Evolutionary conservation across 352 stramenopile species (phyloP), one percentile per base, ranked within the genome.

Genomic region (Globisporangium barbulae): DNA sequence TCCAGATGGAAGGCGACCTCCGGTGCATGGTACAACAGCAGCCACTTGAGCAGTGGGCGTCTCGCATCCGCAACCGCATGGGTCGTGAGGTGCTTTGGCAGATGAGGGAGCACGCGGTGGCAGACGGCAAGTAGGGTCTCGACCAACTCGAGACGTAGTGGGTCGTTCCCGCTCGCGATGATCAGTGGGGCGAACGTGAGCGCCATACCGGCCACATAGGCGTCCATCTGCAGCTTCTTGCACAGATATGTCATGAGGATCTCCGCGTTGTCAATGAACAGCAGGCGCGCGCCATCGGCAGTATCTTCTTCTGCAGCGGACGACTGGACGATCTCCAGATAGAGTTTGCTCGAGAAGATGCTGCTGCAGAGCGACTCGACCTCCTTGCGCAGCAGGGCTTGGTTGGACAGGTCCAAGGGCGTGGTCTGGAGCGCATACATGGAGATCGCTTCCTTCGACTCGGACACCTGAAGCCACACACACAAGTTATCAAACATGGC

Each of bases 261-360:
- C 69, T 94, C 86, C 25, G 83, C 79, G 45, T 72, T 85, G 64
- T 94, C 83, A 45, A 92, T 89, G 59, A 93, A 91, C 7, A 89
- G 68, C 53, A 94, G 62, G 5, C 81, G 80, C 12, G 78, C 67
- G 25, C 74, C 78, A 53, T 89, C 80, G 49, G 76, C 75, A 2
- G 55, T 75, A 28, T 87, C 69, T 7, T 71, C 72, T 13, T 74
- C 61, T 58, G 72, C 65, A 15, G 60, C 45, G 2, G 53, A 45
- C 5, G 61, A 55, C 7, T 65, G 48, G 1, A 88, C 59, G 5
- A 69, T 75, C 57, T 83, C 74, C 13, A 68, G 56, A 37, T 92
- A 84, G 12, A 80, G 61, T 39, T 62, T 65, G 57, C 84, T 90
- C 1, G 77, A 70, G 48, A 93, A 94, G 49, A 94, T 75, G 30